phyloP scores from a whole-genome alignment of 306 rosid genomes.

The Rosa chinensis region DNA sequence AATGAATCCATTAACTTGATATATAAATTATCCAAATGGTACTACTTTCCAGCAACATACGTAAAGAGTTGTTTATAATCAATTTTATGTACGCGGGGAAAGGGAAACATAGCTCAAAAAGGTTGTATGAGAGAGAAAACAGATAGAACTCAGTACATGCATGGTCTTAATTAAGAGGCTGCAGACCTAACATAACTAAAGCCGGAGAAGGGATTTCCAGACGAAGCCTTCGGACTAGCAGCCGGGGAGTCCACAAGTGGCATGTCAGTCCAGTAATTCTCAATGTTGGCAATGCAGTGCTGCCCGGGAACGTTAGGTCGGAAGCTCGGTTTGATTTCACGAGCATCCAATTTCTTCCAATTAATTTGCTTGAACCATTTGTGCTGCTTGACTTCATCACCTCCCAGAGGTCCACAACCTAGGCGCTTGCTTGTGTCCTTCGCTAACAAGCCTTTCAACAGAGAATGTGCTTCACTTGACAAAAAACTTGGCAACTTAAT shows the following conservation, averaged over 20 bases:
- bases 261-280: constrained; percentile 91
- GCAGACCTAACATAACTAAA: constrained; percentile 78
- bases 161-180: constrained; percentile 49
- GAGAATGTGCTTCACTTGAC: constrained; percentile 89
- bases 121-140: neutral
- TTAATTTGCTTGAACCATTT: constrained; percentile 86
- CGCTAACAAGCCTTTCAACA: constrained; percentile 82
- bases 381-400: constrained; percentile 76
- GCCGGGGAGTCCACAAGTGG: constrained; percentile 79
- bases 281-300: constrained; percentile 86
- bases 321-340: constrained; percentile 82
- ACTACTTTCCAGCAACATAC: too few species aligned
- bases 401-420: constrained; percentile 64
- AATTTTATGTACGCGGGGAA: too few species aligned
- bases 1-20: too few species aligned
- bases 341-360: constrained; percentile 74
- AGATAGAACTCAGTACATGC: neutral
- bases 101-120: too few species aligned
- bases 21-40: too few species aligned
- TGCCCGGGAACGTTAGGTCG: constrained; percentile 77
- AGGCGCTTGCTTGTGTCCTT: constrained; percentile 69
- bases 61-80: too few species aligned
- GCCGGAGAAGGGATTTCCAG: constrained; percentile 66
- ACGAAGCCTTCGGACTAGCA: constrained; percentile 59
- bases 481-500: constrained; percentile 83